Base-by-base conservation (phyloP, 371 early-diverging fungal genomes). In the Haplosporangium sp. region DNA sequence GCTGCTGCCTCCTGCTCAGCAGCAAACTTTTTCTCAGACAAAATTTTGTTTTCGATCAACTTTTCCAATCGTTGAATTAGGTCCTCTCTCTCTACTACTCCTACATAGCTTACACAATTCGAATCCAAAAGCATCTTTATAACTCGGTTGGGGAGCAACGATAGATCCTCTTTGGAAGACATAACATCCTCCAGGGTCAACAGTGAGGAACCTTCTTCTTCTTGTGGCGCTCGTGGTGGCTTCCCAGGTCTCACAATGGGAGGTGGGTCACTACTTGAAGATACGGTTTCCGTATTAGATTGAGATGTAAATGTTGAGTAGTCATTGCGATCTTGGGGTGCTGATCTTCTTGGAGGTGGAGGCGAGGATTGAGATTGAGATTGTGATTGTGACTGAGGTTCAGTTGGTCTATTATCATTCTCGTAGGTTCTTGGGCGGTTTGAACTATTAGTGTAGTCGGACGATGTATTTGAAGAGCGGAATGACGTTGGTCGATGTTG, bases 31-130 rank as follows among this genome's bases (percentile, higher is more conserved):
- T 52, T 71, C 20, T 64, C 71, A 2, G 50, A 63, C 13, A 55
- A 39, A 6, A 19, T 66, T 4, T 61, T 55, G 6, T 57, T 60
- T 4, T 68, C 48, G 20, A 79, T 71, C 45, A 79, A 55, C 0
- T 52, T 61, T 53, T 67, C 56, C 2, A 79, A 63, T 19, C 56
- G 68, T 8, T 38, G 38, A 6, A 73, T 72, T 20, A 79, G 55
- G 15, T 79, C 81, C 0, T 67, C 40, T 65, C 73, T 79, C 39
- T 79, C 81, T 0, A 71, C n/a, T 4, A 79, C 58, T 4, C 81
- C 81, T 1, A 59, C 61, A 59, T 71, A 71, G 9, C 56, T 45
- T 5, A 79, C 74, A 39, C 61, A 61, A 19, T 74, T 70, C 37
- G 75, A 34, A 11, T 79, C 75, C 65, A 79, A 45, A 10, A 79